Conservation (phyloP, 2,329 filamentous ascomycete species). For the Ascochyta fabae region DNA sequence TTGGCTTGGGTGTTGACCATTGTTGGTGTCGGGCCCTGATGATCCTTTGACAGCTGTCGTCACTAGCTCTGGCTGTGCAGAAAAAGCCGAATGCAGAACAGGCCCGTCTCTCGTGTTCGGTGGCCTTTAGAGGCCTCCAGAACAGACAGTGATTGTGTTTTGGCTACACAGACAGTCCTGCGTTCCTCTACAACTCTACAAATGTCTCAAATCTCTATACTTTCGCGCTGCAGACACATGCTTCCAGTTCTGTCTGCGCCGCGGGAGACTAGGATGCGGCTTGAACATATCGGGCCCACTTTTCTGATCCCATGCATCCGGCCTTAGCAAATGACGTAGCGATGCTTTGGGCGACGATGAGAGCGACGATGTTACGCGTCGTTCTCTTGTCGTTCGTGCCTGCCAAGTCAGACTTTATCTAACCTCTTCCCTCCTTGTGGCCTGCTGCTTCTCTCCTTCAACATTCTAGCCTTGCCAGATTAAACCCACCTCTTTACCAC, state of each 20-base stretch:
- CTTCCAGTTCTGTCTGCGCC: too few species aligned
- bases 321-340: slow-evolving; percentile 34
- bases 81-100: too few species aligned
- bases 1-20: slow-evolving; percentile 18
- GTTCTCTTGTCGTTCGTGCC: slow-evolving; percentile 32
- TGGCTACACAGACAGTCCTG: too few species aligned
- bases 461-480: slow-evolving; percentile 3
- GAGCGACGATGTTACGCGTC: slow-evolving; percentile 41
- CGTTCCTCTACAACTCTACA: too few species aligned
- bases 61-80: slow-evolving; percentile 11
- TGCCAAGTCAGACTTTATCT: slow-evolving; percentile 42
- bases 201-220: too few species aligned
- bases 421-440: slow-evolving; percentile 21
- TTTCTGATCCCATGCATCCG: slow-evolving; percentile 27
- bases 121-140: too few species aligned
- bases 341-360: slow-evolving; percentile 20
- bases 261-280: slow-evolving; percentile 2
- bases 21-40: slow-evolving; percentile 19
- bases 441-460: slow-evolving; percentile 17
- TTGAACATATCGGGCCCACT: slow-evolving; percentile 21
- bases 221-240: too few species aligned
- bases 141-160: too few species aligned
- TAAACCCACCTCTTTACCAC: slow-evolving; percentile 6
- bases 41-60: slow-evolving; percentile 26
- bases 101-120: too few species aligned